Evolutionary conservation across 2,329 filamentous ascomycete genomes (phyloP).

Genomic region (Trichoderma sp.): DNA sequence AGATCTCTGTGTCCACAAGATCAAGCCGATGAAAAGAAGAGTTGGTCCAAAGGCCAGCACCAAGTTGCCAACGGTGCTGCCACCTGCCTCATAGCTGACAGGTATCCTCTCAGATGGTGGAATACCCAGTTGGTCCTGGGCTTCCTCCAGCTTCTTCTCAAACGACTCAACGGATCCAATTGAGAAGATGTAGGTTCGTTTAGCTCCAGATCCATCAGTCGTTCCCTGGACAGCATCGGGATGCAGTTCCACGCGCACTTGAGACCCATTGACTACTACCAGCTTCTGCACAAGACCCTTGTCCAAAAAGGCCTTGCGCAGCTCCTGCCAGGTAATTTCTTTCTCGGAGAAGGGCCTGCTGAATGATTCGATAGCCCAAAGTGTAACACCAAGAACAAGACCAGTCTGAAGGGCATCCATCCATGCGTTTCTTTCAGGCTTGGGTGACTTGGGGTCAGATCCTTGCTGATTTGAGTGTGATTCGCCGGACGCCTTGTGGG

Average conservation of each 20-base stretch:
- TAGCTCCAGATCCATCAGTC: slow-evolving; percentile 32
- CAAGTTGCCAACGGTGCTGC: slow-evolving; percentile 71
- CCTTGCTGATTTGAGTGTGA: slow-evolving; percentile 31
- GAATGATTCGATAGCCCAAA: slow-evolving; percentile 46
- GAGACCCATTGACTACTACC: slow-evolving; percentile 69
- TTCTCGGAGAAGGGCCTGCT: slow-evolving; percentile 48
- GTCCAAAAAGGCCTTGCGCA: slow-evolving; percentile 89
- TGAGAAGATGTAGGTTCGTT: slow-evolving; percentile 75
- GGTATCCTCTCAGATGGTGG: slow-evolving; percentile 88
- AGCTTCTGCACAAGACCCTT: slow-evolving; percentile 96
- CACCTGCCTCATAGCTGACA: slow-evolving; percentile 80
- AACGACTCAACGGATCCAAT: slow-evolving; percentile 95
- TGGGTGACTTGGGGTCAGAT: slow-evolving; percentile 33
- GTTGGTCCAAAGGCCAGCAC: slow-evolving; percentile 82
- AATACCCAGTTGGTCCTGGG: slow-evolving; percentile 84
- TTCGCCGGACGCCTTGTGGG: slow-evolving; percentile 26
- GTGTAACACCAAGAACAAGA: slow-evolving; percentile 55
- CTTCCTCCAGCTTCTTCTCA: slow-evolving; percentile 82
- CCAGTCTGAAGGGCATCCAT: slow-evolving; percentile 39
- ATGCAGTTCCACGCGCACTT: slow-evolving; percentile 79
- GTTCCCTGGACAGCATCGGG: slow-evolving; percentile 64
- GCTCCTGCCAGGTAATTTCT: slow-evolving; percentile 98
- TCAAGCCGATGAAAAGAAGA: slow-evolving; percentile 77
- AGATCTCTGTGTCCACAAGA: slow-evolving; percentile 77
- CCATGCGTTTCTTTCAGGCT: slow-evolving; percentile 39